A percentile compares a stretch with the other conserved stretches of the same genome.
Conservation (phyloP, 257 asterid species). For the Solanum virginianum region DNA sequence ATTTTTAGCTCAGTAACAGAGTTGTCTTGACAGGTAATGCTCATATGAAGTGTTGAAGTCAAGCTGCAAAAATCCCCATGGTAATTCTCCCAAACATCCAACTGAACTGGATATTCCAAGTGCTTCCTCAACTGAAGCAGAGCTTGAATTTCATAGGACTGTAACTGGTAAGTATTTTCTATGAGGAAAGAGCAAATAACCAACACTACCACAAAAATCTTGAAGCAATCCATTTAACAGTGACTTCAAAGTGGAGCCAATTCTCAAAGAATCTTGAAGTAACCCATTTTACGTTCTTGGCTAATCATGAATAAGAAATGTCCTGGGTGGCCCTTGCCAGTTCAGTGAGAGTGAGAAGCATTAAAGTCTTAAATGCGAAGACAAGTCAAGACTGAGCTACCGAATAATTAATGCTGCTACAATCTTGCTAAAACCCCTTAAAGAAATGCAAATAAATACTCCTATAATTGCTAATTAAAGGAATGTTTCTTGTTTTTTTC, state of each 20-base stretch:
- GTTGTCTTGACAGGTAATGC: slow-evolving; percentile 52
- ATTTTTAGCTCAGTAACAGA: slow-evolving; percentile 76
- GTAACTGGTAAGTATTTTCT: slow-evolving; percentile 37
- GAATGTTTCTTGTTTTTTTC: background rate
- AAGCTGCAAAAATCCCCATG: slow-evolving; percentile 47
- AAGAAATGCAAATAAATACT: background rate
- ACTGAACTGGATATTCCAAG: slow-evolving; percentile 53
- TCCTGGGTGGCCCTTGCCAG: background rate
- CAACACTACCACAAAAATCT: slow-evolving; percentile 12
- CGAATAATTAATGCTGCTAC: background rate
- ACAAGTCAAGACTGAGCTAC: background rate
- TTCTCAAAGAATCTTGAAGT: background rate
- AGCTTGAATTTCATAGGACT: slow-evolving; percentile 53
- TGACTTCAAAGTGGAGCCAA: background rate
- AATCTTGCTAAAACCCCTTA: background rate
- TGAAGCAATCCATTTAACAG: slow-evolving; percentile 30
- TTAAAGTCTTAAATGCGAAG: background rate
- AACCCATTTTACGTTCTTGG: background rate
- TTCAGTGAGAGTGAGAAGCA: background rate
- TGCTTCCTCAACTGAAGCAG: slow-evolving; percentile 91
- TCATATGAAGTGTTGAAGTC: slow-evolving; percentile 47
- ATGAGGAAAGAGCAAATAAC: slow-evolving; percentile 38
- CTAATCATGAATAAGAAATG: background rate
- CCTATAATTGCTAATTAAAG: background rate
- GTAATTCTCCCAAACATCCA: slow-evolving; percentile 44